These are phyloP conservation scores for Ceratocystis huliohia DNA, from an alignment of 2,329 filamentous ascomycete species.

Conservation along the genomic window DNA sequence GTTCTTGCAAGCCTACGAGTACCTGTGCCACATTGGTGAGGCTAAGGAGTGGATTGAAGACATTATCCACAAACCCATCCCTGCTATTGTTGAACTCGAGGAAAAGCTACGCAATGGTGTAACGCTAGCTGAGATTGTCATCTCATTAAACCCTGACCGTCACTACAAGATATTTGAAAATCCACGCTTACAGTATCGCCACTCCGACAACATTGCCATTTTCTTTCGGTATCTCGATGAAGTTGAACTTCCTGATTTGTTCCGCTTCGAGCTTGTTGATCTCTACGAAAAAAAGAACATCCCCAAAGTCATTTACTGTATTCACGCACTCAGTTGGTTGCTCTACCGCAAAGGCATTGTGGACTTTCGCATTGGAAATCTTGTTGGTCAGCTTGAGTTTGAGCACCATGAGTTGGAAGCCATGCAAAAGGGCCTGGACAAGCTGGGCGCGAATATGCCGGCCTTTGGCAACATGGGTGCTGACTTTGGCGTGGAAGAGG, in stretches of 20 bases:
- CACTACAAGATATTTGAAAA: slow-evolving; percentile 74
- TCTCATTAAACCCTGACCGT: slow-evolving; percentile 68
- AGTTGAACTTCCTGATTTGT: slow-evolving; percentile 83
- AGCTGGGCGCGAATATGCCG: slow-evolving; percentile 88
- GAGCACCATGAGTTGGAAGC: slow-evolving; percentile 95
- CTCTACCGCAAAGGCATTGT: slow-evolving; percentile 89
- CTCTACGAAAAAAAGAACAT: slow-evolving; percentile 99
- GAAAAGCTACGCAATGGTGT: slow-evolving; percentile 87
- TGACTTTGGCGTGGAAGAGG: slow-evolving; percentile 77
- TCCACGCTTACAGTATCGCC: slow-evolving; percentile 75
- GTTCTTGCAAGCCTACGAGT: slow-evolving; percentile 93
- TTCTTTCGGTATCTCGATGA: slow-evolving; percentile 93
- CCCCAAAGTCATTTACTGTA: slow-evolving; percentile 97
- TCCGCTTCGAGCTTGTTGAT: slow-evolving; percentile 93
- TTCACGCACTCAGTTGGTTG: slow-evolving; percentile 95
- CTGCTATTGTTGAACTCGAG: slow-evolving; percentile 85
- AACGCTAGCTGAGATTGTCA: slow-evolving; percentile 85
- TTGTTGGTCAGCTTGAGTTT: slow-evolving; percentile 92
- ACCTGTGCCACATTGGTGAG: slow-evolving; percentile 96
- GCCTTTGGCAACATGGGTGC: slow-evolving; percentile 96
- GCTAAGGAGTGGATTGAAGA: slow-evolving; percentile 98
- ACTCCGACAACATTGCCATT: slow-evolving; percentile 94
- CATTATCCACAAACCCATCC: slow-evolving; percentile 70
- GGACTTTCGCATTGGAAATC: slow-evolving; percentile 88
- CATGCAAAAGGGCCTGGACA: slow-evolving; percentile 93